These are phyloP conservation scores for Cucurbita maxima DNA, from an alignment of 306 rosid species.

Conservation along the genomic window DNA sequence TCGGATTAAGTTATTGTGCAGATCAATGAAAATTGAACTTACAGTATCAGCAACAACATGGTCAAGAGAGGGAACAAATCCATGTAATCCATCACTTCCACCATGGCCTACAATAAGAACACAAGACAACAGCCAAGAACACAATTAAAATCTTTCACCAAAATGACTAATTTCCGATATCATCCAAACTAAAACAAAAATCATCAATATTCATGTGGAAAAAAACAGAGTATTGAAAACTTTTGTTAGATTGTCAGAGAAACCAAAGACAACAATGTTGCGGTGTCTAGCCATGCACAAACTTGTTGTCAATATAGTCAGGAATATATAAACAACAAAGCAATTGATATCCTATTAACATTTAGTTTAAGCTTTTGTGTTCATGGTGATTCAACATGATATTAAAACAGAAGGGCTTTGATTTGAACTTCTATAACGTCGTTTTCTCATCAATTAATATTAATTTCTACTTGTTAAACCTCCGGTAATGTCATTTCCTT, in stretches of 20 bases:
- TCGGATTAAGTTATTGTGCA: not conserved
- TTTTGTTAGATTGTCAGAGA: not conserved
- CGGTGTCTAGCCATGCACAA: not conserved
- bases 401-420: not conserved
- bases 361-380: not conserved
- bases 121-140: not conserved
- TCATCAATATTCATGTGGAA: not conserved
- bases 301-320: not conserved
- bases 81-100: conserved; percentile 98
- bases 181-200: not conserved
- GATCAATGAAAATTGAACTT: conserved; percentile 13
- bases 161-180: not conserved
- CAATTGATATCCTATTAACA: not conserved
- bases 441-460: no score
- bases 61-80: conserved; percentile 96
- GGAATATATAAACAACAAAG: not conserved
- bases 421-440: no score
- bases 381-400: not conserved
- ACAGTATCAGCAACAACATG: conserved; percentile 96
- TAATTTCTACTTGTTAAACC: no score
- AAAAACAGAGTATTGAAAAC: not conserved
- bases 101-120: conserved; percentile 66
- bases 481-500: not conserved
- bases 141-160: not conserved
- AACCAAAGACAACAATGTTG: not conserved